These are phyloP conservation scores for Ceratobasidium sp. DNA, from an alignment of 1,284 basidiomycete species.

Conservation along the genomic window DNA sequence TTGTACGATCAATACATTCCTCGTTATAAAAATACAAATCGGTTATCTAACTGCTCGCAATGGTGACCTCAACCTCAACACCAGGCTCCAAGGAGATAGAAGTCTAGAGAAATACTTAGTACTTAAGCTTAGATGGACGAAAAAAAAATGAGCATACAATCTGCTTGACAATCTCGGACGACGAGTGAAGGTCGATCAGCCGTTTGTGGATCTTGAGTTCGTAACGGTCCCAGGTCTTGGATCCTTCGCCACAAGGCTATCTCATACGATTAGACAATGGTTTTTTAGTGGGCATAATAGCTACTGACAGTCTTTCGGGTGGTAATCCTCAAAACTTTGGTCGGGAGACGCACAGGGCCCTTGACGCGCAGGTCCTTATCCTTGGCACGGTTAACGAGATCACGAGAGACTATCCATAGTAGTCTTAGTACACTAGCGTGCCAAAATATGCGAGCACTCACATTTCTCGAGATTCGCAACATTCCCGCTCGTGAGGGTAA, in stretches of 20 bases:
- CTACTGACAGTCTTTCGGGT: constrained; percentile 93
- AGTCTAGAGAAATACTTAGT: constrained; percentile 69
- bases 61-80: constrained; percentile 99
- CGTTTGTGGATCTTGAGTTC: constrained; percentile 99
- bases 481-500: constrained; percentile 98
- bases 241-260: constrained; percentile 99
- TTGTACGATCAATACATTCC: neutral
- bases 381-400: constrained; percentile 99
- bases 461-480: constrained; percentile 99
- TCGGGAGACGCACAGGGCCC: constrained; percentile 98
- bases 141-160: constrained; percentile 75
- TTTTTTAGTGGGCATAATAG: neutral
- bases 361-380: constrained; percentile 99
- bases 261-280: neutral
- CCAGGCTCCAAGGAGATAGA: constrained; percentile 99
- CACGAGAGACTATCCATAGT: constrained; percentile 80
- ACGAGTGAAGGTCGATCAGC: constrained; percentile 98
- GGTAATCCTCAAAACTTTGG: constrained; percentile 98
- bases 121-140: neutral
- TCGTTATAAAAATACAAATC: constrained; percentile 29
- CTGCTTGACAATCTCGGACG: constrained; percentile 99
- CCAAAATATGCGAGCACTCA: constrained; percentile 60
- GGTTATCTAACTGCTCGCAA: constrained; percentile 65
- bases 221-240: constrained; percentile 99
- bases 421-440: constrained; percentile 9